Conservation (phyloP, 1,139 yeast genomes). For the Blastobotrys raffinosifermentans region DNA sequence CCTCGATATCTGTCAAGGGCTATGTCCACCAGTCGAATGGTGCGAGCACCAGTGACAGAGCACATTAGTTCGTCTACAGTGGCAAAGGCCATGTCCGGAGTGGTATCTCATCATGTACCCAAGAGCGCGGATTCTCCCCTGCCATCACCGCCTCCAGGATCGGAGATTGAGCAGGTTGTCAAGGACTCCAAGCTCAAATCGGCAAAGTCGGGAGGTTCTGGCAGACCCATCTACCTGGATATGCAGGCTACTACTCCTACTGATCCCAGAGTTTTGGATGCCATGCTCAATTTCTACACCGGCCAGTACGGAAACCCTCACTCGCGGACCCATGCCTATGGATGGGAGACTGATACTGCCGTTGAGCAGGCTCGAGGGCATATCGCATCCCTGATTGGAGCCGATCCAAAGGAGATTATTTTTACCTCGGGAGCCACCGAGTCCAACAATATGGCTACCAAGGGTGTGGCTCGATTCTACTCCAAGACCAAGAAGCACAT, state of each 20-base stretch:
- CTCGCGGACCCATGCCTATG: slow-evolving; percentile 95
- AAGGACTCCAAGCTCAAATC: slow-evolving; percentile 19
- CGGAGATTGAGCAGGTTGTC: slow-evolving; percentile 20
- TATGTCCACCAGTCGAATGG: too few relatives aligned
- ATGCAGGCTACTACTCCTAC: slow-evolving; percentile 98
- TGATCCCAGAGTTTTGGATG: slow-evolving; percentile 93
- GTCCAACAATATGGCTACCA: slow-evolving; percentile 87
- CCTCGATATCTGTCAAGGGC: too few relatives aligned
- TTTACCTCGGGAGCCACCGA: slow-evolving; percentile 99
- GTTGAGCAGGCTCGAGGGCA: slow-evolving; percentile 82
- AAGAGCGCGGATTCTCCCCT: slow-evolving; percentile 7
- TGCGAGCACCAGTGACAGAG: slow-evolving; percentile 6
- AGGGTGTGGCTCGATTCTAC: slow-evolving; percentile 94
- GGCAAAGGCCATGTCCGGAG: slow-evolving; percentile 17
- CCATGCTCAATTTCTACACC: slow-evolving; percentile 86
- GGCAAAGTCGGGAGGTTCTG: slow-evolving; percentile 18
- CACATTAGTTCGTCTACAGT: slow-evolving; percentile 14
- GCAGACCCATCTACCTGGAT: slow-evolving; percentile 84
- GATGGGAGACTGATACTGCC: slow-evolving; percentile 96
- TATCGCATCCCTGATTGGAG: slow-evolving; percentile 77
- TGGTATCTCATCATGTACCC: slow-evolving; percentile 9
- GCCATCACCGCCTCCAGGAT: slow-evolving; percentile 21
- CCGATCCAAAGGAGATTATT: slow-evolving; percentile 94
- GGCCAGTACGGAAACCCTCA: slow-evolving; percentile 97
- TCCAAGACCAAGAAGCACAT: slow-evolving; percentile 85